Evolutionary conservation across 2,329 filamentous ascomycete genomes (phyloP).

Genomic region (Periconia digitata): DNA sequence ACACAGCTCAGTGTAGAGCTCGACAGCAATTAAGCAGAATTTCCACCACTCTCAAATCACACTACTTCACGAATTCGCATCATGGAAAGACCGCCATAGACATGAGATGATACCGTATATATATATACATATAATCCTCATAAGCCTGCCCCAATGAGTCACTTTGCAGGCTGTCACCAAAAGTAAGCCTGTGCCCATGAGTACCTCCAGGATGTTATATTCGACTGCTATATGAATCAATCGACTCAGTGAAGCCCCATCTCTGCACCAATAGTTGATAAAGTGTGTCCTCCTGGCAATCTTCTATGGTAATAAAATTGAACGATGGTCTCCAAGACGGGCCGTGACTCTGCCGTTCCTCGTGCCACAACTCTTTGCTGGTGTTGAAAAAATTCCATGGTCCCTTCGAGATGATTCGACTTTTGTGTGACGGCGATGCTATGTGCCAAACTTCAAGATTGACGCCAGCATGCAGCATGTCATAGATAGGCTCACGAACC

Average conservation of each 20-base stretch:
- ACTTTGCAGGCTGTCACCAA: too few species aligned
- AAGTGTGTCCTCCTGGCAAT: background rate
- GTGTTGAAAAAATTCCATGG: conserved; percentile 1
- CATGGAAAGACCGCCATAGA: too few species aligned
- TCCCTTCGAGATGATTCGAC: background rate
- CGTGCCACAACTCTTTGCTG: conserved; percentile 5
- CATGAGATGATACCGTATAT: too few species aligned
- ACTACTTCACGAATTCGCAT: too few species aligned
- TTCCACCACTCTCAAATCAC: too few species aligned
- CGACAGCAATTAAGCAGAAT: too few species aligned
- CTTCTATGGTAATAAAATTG: conserved; percentile 1
- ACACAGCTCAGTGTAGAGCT: too few species aligned
- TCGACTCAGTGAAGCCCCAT: conserved; percentile 1
- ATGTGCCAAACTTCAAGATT: background rate
- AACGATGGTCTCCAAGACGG: conserved; percentile 1
- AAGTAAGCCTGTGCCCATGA: too few species aligned
- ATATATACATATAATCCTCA: too few species aligned
- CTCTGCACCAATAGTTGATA: background rate
- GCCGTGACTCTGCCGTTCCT: background rate
- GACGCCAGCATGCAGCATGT: conserved; percentile 3
- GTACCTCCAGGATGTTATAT: too few species aligned
- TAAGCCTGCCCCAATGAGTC: too few species aligned
- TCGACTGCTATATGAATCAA: conserved; percentile 5
- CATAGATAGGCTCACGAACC: conserved; percentile 5
- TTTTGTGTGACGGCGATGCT: background rate